Evolutionary conservation across 2,329 filamentous ascomycete genomes (phyloP), one percentile per base, ranked within the genome.

Genomic region (Trichophyton rubrum): DNA sequence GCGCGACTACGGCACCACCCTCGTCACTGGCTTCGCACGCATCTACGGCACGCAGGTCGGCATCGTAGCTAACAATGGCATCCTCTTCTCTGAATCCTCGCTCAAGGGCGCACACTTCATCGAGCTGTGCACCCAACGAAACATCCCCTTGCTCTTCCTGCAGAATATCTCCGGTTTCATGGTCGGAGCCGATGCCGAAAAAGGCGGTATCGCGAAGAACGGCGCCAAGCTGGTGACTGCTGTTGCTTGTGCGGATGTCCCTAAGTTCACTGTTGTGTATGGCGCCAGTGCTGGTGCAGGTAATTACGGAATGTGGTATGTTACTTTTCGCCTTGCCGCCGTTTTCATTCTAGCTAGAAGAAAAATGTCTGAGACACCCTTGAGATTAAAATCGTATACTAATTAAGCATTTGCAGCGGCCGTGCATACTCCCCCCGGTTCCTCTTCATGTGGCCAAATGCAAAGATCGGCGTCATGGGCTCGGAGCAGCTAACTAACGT

Each of bases 111-210:
- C 93, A 0, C 93, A 99, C 76, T 99, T 99, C 74, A 90, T 97
- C 68, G 89, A 99, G 75, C 83, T 99, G 3, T 97, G 92, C 77
- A 82, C 87, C 33, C 90, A 96, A 74, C 87, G 93, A 61, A 85
- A 89, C 59, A 88, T 97, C 61, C 92, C 93, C 0, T 79, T 97
- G 8, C 81, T 97, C 58, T 97, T 97, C 76, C 78, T 99, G 20
- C 93, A 99, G 73, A 97, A 99, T 74, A 97, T 99, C 71, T 87
- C 86, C 4, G 93, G 93, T 49, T 99, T 99, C 82, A 99, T 99
- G 93, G 93, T 99, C 35, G 93, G 93, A 49, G 83, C 85, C 17
- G 89, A 93, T 68, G 90, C 92, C 0, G 93, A 99, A 76, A 87
- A 88, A 60, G 92, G 92, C 59, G 93, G 93, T 11, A 97, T 99